Percentiles rank a stretch among this genome's conserved stretches.
Conservation (phyloP, 495 filamentous ascomycete genomes). For the Aspergillus ellipticus region DNA sequence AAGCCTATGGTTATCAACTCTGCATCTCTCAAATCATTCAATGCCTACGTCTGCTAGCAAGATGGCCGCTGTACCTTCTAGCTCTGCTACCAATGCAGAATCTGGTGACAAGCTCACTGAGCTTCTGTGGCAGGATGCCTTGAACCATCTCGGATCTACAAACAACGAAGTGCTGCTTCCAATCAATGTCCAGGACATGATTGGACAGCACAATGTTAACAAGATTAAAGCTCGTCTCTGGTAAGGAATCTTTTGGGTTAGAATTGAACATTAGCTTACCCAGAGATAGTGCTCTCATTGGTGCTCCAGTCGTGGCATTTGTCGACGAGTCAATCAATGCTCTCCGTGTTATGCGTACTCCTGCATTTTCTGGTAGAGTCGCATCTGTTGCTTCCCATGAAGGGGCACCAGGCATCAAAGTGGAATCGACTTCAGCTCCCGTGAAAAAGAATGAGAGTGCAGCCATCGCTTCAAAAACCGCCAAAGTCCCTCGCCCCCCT, state of each 20-base stretch:
- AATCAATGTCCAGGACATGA: conserved; percentile 22
- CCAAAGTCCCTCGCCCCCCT: conserved; percentile 38
- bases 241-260: conserved; percentile 8
- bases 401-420: neutral
- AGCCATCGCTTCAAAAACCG: conserved; percentile 8
- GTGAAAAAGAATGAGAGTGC: conserved; percentile 3
- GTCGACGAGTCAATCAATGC: conserved; percentile 25
- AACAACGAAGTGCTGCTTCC: conserved; percentile 28
- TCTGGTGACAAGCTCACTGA: conserved; percentile 20
- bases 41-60: neutral
- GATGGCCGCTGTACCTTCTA: conserved; percentile 19
- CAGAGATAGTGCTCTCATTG: conserved; percentile 19
- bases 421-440: neutral
- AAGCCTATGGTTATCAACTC: neutral
- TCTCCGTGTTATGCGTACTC: conserved; percentile 26
- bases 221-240: conserved; percentile 24
- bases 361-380: conserved; percentile 18
- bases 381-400: conserved; percentile 23
- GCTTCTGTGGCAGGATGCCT: conserved; percentile 26
- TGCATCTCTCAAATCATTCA: neutral
- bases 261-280: conserved; percentile 6
- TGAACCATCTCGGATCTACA: conserved; percentile 22
- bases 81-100: conserved; percentile 12
- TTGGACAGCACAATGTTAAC: conserved; percentile 23
- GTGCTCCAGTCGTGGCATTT: conserved; percentile 24